These are phyloP conservation scores for Eucalyptus fibrosa DNA, from an alignment of 345 rosid species.

Conservation along the genomic window DNA sequence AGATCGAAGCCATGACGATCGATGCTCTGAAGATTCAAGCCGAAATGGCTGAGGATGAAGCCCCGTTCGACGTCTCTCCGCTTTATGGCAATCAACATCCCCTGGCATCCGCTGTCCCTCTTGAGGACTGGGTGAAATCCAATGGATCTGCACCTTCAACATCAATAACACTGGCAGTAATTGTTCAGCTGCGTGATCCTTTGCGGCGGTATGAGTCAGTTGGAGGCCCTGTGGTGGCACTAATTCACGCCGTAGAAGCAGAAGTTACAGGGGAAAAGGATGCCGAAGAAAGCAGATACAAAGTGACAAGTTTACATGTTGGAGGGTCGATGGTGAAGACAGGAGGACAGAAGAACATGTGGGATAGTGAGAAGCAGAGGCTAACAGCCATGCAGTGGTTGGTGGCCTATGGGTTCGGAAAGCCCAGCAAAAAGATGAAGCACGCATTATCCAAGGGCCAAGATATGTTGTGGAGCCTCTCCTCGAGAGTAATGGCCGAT, in stretches of 20 bases:
- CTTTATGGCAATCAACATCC: constrained; percentile 25
- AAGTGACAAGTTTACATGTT: constrained; percentile 48
- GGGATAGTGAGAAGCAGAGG: constrained; percentile 64
- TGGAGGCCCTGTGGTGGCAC: constrained; percentile 61
- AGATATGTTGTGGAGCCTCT: constrained; percentile 74
- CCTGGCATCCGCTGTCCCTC: constrained; percentile 40
- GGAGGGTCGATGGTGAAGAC: constrained; percentile 45
- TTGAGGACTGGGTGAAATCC: constrained; percentile 54
- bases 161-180: constrained; percentile 28
- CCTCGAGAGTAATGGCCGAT: constrained; percentile 85
- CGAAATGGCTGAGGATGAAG: constrained; percentile 66
- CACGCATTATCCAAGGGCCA: constrained; percentile 18
- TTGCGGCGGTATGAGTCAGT: constrained; percentile 79
- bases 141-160: neutral
- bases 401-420: constrained; percentile 59
- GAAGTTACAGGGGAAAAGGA: constrained; percentile 13
- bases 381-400: constrained; percentile 89
- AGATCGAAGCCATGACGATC: constrained; percentile 65
- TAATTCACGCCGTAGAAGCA: constrained; percentile 28
- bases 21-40: constrained; percentile 87
- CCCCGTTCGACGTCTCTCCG: constrained; percentile 72
- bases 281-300: constrained; percentile 26
- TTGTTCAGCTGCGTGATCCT: constrained; percentile 76
- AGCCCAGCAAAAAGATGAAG: constrained; percentile 47
- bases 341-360: constrained; percentile 27